Conservation (phyloP, 1,284 basidiomycete genomes). For the Cerioporus squamosus region DNA sequence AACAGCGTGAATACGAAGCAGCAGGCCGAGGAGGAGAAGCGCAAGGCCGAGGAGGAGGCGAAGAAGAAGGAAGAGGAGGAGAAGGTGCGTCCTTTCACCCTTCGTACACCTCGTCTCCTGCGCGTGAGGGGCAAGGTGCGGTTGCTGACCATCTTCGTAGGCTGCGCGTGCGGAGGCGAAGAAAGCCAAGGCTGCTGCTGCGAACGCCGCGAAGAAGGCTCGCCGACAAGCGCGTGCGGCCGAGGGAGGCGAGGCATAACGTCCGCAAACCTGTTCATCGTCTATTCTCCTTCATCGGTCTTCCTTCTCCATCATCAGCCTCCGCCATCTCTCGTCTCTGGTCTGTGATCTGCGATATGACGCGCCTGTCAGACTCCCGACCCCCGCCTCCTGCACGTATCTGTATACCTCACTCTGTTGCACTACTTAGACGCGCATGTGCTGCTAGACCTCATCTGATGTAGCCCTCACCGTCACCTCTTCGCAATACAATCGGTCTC, state of each 20-base stretch:
- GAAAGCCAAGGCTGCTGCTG: conserved; percentile 83
- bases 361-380: conserved; percentile 13
- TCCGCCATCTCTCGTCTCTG: neutral
- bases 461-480: conserved; percentile 12
- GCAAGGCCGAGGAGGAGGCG: conserved; percentile 72
- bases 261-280: neutral
- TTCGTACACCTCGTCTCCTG: no score
- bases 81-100: conserved; percentile 45
- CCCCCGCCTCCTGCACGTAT: conserved; percentile 16
- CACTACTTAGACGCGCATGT: conserved; percentile 20
- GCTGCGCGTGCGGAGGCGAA: conserved; percentile 79
- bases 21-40: conserved; percentile 76
- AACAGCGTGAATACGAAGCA: conserved; percentile 56
- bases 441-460: conserved; percentile 18
- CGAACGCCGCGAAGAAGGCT: conserved; percentile 97
- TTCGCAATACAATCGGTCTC: neutral
- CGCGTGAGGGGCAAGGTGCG: no score
- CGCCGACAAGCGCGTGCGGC: conserved; percentile 57
- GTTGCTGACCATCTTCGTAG: conserved; percentile 33
- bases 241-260: conserved; percentile 23
- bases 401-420: conserved; percentile 22
- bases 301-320: neutral
- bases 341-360: neutral
- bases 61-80: conserved; percentile 67
- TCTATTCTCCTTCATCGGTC: neutral